phyloP scores from a whole-genome alignment of 179 eudicot species.

The Beta corolliflora region DNA sequence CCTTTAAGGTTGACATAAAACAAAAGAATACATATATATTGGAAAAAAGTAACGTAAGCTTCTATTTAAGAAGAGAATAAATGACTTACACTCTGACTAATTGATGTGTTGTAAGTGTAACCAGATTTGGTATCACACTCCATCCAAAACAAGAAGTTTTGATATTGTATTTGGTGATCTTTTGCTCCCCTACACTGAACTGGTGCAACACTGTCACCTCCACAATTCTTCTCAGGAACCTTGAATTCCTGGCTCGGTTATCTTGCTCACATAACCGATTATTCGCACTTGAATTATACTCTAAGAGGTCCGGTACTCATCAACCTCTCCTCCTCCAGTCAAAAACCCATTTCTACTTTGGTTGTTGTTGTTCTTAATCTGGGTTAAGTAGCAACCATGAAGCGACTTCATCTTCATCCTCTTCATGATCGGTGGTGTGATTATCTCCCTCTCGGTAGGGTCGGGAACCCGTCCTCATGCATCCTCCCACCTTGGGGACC shows the following conservation, averaged over 20 bases:
- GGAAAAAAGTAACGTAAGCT: background rate
- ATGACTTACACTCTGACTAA: constrained; percentile 63
- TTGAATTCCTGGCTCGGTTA: background rate
- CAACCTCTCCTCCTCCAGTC: constrained; percentile 24
- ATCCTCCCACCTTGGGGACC: constrained; percentile 30
- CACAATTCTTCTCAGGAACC: too few species aligned
- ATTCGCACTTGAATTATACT: constrained; percentile 52
- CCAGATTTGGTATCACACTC: constrained; percentile 47
- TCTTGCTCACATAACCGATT: constrained; percentile 31
- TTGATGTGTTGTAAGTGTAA: constrained; percentile 32
- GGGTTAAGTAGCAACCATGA: constrained; percentile 54
- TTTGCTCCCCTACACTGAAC: constrained; percentile 34
- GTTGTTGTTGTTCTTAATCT: constrained; percentile 24
- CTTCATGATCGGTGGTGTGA: constrained; percentile 28
- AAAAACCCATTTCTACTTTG: constrained; percentile 13
- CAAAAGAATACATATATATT: background rate
- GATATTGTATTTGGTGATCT: constrained; percentile 36
- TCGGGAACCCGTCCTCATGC: constrained; percentile 26
- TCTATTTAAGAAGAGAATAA: background rate
- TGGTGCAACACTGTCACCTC: too few species aligned
- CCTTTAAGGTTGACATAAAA: constrained; percentile 1
- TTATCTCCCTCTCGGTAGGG: constrained; percentile 26
- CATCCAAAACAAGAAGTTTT: constrained; percentile 48
- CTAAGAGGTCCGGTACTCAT: constrained; percentile 41
- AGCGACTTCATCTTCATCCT: constrained; percentile 55